Evolutionary conservation across 2,329 filamentous ascomycete species (phyloP).

Genomic region (Ceratocystis eucalypticola): DNA sequence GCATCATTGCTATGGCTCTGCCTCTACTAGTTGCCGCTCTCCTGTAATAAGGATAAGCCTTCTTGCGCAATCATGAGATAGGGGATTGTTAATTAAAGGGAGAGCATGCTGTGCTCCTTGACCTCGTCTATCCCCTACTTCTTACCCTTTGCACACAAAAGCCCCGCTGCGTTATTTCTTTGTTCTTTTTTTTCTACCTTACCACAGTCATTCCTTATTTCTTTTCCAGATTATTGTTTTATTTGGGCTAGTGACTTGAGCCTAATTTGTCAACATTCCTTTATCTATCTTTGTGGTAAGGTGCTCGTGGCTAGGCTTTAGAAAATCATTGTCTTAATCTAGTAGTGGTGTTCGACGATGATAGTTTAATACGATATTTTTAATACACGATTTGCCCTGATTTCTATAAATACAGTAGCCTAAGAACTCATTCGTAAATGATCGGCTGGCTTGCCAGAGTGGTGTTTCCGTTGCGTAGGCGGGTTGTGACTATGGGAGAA

Average conservation of each 20-base stretch:
- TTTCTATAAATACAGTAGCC: too few relatives aligned
- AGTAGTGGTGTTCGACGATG: too few relatives aligned
- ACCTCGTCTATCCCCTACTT: background rate
- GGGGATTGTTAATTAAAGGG: too few relatives aligned
- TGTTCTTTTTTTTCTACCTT: background rate
- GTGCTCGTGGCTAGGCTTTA: background rate
- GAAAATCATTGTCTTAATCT: too few relatives aligned
- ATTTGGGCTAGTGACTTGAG: background rate
- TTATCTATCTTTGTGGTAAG: background rate
- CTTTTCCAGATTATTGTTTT: background rate
- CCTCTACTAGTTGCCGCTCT: conserved; percentile 2
- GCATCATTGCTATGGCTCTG: conserved; percentile 1
- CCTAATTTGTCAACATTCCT: background rate
- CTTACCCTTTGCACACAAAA: background rate
- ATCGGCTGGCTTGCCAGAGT: too few relatives aligned
- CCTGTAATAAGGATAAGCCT: background rate
- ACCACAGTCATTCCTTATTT: background rate
- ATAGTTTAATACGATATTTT: too few relatives aligned
- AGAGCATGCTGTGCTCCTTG: background rate
- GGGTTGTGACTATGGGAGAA: too few relatives aligned
- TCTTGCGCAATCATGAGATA: too few relatives aligned
- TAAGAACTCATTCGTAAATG: too few relatives aligned
- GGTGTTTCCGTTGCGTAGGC: too few relatives aligned
- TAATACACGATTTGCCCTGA: too few relatives aligned
- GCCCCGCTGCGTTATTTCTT: background rate